Base-by-base conservation (phyloP, 2,329 filamentous ascomycete species). In the Elsinoe batatas region DNA sequence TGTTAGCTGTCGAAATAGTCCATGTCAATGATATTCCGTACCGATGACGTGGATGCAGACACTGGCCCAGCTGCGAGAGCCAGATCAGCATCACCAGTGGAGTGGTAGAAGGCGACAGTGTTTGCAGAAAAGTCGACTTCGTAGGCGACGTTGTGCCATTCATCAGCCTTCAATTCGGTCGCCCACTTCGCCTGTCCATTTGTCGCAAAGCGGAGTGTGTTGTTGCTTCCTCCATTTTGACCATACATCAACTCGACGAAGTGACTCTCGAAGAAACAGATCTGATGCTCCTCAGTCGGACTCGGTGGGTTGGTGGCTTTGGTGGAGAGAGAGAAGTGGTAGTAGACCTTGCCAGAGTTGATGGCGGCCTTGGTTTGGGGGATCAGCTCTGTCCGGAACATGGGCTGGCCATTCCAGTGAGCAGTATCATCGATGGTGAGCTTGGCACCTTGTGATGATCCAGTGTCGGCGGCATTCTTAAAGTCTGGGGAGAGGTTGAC, bases 121-220 rank as follows among this genome's bases (percentile, higher is more conserved):
- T 76, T 72, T 37, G 73, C 77, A 13, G 69, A 70, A 63, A 88
- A 89, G 72, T 88, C 79, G 58, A 87, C 85, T 66, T 83, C 83
- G 64, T 87, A 88, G 47, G 84, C 85, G 63, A 87, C 76, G 66
- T 89, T 89, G 68, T 88, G 84, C 85, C 85, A 88, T 10, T 82
- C 79, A 38, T 76, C 80, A 1, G 83, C 74, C 54, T 74, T 74
- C 67, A 84, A 82, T 59, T 79, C 73, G 1, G 76, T 75, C 62
- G 77, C 79, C 83, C 84, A 88, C 62, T 85, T 72, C 50, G 76
- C 78, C 61, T 76, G 71, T 13, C 81, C 77, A 58, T 75, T 74
- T 8, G 82, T 80, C 68, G 81, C 79, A 82, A 84, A 88, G 62
- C 81, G 79, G 60, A 88, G 73, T 61, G 77, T 76, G 30, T 73